phyloP scores from a whole-genome alignment of 805 yeast genomes.

The Monosporozyma siamensis region DNA sequence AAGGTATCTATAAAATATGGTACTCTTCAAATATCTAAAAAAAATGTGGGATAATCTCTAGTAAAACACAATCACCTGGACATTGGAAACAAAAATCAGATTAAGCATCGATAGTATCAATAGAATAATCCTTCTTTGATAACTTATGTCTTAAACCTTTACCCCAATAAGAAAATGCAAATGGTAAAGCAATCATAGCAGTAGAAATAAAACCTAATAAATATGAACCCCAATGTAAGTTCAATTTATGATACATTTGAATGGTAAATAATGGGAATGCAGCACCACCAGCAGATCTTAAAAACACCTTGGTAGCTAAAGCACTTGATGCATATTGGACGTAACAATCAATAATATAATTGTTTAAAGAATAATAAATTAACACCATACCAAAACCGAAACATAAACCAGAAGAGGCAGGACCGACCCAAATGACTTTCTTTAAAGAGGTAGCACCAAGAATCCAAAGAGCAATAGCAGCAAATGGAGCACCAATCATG shows the following conservation, averaged over 20 bases:
- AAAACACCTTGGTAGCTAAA: constrained; percentile 69
- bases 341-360: constrained; percentile 85
- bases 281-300: constrained; percentile 79
- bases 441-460: constrained; percentile 71
- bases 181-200: constrained; percentile 69
- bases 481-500: constrained; percentile 74
- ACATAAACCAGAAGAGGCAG: constrained; percentile 68
- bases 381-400: constrained; percentile 73
- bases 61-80: no score
- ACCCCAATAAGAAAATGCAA: constrained; percentile 62
- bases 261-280: constrained; percentile 77
- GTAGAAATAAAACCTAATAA: constrained; percentile 66
- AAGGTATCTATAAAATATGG: no score
- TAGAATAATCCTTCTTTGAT: constrained; percentile 57
- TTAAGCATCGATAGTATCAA: constrained; percentile 24
- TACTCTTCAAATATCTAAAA: no score
- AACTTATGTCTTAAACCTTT: constrained; percentile 49
- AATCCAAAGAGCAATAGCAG: constrained; percentile 70
- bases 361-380: constrained; percentile 66
- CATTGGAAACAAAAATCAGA: no score
- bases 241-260: constrained; percentile 68
- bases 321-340: constrained; percentile 75
- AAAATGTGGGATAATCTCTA: no score
- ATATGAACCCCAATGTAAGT: constrained; percentile 76
- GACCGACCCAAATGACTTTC: constrained; percentile 69